Evolutionary conservation across 2,329 filamentous ascomycete genomes (phyloP).

Genomic region (Arachnomyces sp.): DNA sequence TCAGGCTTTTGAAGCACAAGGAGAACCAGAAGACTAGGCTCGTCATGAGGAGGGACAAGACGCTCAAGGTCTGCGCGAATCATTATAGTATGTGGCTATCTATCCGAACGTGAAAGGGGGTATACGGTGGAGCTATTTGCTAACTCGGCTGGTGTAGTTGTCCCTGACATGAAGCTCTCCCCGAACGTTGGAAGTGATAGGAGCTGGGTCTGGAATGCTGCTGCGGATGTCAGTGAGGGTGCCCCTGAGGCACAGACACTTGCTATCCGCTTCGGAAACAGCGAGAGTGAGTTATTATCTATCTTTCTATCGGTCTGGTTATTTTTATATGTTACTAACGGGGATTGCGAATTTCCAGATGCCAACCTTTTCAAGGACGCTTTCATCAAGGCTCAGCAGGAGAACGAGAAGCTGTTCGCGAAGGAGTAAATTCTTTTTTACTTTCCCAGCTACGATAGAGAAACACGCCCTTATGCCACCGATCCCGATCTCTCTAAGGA

Average conservation of each 20-base stretch:
- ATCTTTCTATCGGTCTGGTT: constrained; percentile 3
- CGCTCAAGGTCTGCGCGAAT: constrained; percentile 99
- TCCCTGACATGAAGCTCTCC: constrained; percentile 97
- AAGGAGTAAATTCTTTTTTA: constrained; percentile 32
- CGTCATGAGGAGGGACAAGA: constrained; percentile 99
- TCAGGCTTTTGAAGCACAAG: constrained; percentile 95
- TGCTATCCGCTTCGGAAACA: constrained; percentile 95
- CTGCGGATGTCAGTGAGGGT: constrained; percentile 95
- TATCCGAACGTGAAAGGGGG: neutral
- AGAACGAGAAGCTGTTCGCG: constrained; percentile 82
- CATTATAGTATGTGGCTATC: constrained; percentile 73
- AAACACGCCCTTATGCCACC: neutral
- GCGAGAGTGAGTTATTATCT: constrained; percentile 65
- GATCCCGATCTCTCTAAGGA: neutral
- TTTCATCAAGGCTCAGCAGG: constrained; percentile 93
- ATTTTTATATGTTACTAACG: constrained; percentile 19
- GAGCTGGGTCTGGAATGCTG: constrained; percentile 98
- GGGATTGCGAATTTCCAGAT: constrained; percentile 46
- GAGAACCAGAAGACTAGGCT: constrained; percentile 96
- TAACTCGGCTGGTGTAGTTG: constrained; percentile 54
- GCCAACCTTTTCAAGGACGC: constrained; percentile 97
- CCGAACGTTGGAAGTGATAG: constrained; percentile 97
- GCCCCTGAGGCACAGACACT: constrained; percentile 94
- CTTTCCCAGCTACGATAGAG: constrained; percentile 1
- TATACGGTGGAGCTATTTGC: constrained; percentile 2